Evolutionary conservation across 2,329 filamentous ascomycete species (phyloP).

Genomic region (Fusarium torulosum): DNA sequence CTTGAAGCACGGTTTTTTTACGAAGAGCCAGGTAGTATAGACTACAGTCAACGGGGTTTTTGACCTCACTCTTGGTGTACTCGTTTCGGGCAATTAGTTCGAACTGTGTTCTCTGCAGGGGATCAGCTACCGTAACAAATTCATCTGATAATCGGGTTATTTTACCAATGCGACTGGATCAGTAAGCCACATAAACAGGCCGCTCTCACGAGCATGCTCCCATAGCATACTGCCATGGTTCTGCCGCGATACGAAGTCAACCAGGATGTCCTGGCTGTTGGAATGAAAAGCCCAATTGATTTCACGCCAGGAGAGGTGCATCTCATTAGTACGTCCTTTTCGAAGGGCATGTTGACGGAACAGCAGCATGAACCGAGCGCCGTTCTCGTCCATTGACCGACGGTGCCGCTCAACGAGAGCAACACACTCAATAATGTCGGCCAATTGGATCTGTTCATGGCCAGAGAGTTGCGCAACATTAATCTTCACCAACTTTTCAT

Average conservation of each 20-base stretch:
- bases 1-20: slow-evolving; percentile 91
- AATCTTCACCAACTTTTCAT: slow-evolving; percentile 80
- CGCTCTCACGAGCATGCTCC: slow-evolving; percentile 86
- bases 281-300: slow-evolving; percentile 90
- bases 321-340: slow-evolving; percentile 72
- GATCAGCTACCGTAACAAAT: slow-evolving; percentile 16
- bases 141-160: not conserved
- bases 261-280: slow-evolving; percentile 87
- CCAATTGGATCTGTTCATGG: slow-evolving; percentile 86
- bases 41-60: slow-evolving; percentile 91
- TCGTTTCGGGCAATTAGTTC: slow-evolving; percentile 93
- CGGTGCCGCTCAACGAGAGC: slow-evolving; percentile 88
- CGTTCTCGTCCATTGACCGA: slow-evolving; percentile 90
- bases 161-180: slow-evolving; percentile 79
- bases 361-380: slow-evolving; percentile 87
- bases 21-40: slow-evolving; percentile 90
- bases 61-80: slow-evolving; percentile 87
- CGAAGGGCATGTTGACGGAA: slow-evolving; percentile 84
- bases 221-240: slow-evolving; percentile 85
- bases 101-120: slow-evolving; percentile 71
- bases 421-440: slow-evolving; percentile 86
- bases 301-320: slow-evolving; percentile 80
- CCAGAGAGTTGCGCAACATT: slow-evolving; percentile 84
- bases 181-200: slow-evolving; percentile 94
- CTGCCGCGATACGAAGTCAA: slow-evolving; percentile 84